Base-by-base conservation (phyloP, 176 grass and related monocot genomes). In the Oryza meyeriana region DNA sequence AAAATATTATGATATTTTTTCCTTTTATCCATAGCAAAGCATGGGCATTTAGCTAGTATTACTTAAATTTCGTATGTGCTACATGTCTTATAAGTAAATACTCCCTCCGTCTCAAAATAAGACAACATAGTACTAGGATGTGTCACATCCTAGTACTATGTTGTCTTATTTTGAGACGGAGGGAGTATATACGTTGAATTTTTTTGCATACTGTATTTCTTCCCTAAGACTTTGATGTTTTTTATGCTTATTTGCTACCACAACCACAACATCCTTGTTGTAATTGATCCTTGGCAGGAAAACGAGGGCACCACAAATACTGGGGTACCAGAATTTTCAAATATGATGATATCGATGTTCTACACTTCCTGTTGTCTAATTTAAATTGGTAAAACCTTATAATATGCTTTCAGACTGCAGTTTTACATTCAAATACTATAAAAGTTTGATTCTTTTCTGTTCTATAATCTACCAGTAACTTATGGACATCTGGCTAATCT, bases 251-350 rank as follows among this genome's bases (percentile, higher is more conserved):
- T 64, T 84, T 69, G 65, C 38, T 81, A 36, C 35, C 25, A 73
- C 44, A 74, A 36, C 35, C 25, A 73, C 44, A 74, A 32, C 14
- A 39, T 67, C 18, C 40, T 40, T 31, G 45, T 78, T 78, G 55
- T 32, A 61, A 67, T 86, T 39, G 42, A 74, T 85, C 35, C 31
- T 81, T 91, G 69, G 34, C 55, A 97, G 94, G 95, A 61, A 98
- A 98, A 88, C 78, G 95, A 88, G 95, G 95, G 52, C 86, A 98
- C 77, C 95, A 98, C 73, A 98, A 98, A 81, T 91, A 93, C 63
- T 98, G 92, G 95, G 95, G 95, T 52, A 93, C 95, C 47, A 98
- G 92, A 85, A 94, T 98, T 80, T 98, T 98, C 80, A 98, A 85
- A 94, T 92, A 98, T 84, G 92, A 91, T 69, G 95, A 98, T 88